Base-by-base conservation (phyloP, 169 alveolate species). In the Cystoisospora suis region DNA sequence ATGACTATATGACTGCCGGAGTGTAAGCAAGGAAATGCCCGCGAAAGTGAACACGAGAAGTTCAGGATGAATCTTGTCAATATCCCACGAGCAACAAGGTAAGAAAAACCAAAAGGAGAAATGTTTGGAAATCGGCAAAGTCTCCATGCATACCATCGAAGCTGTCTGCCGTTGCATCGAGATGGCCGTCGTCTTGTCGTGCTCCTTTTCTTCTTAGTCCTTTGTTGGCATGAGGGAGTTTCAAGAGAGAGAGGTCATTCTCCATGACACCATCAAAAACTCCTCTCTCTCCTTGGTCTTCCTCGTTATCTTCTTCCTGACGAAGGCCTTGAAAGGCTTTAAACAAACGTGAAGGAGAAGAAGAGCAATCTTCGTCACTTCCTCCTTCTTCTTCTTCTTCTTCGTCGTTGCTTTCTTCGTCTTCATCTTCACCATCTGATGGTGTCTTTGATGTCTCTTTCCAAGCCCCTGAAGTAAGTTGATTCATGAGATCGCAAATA, bases 221-320 rank as follows among this genome's bases (percentile, higher is more conserved):
- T 23, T 42, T 29, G n/a, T n/a, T n/a, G n/a, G n/a, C n/a, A n/a
- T n/a, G n/a, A n/a, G n/a, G n/a, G n/a, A n/a, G n/a, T n/a, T n/a
- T 72, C 58, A 72, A 40, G 27, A 72, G 83, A 32, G 83, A 72
- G 1, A 72, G 56, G 58, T 46, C 53, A 56, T 72, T n/a, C 83
- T 72, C 83, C 27, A 56, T 23, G 56, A 72, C 83, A 1, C 83
- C 83, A 4, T 72, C 83, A 34, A 72, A 72, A 12, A 23, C 65
- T 53, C 65, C 23, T n/a, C n/a, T n/a, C n/a, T n/a, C n/a, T n/a
- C n/a, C n/a, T 4, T 36, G 77, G 34, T 65, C 77, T 1, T 32
- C 40, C 40, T 65, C 77, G n/a, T 65, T 44, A 5, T n/a, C 77
- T 65, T 65, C 77, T 44, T 49, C 61, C 20, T 36, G n/a, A 36